phyloP scores from a whole-genome alignment of 148 eudicot genomes.

The Hydrangea macrophylla region DNA sequence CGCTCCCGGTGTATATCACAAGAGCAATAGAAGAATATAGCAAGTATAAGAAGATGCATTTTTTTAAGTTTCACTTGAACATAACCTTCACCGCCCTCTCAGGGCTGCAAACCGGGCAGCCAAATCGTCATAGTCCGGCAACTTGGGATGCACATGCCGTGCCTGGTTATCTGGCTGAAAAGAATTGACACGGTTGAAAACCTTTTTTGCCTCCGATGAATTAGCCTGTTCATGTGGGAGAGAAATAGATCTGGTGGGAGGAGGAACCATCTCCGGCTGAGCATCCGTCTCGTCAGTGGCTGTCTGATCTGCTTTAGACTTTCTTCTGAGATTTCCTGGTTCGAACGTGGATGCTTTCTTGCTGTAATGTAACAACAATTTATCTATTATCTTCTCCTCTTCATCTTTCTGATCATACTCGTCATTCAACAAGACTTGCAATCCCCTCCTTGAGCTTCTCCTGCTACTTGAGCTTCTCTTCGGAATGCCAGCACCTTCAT shows the following conservation, averaged over 20 bases:
- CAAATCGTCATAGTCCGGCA: conserved; percentile 93
- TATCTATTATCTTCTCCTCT: conserved; percentile 77
- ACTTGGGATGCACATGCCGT: conserved; percentile 88
- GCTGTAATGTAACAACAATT: conserved; percentile 76
- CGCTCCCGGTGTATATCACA: not conserved
- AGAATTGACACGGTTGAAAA: conserved; percentile 66
- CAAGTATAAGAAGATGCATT: not conserved
- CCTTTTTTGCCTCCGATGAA: conserved; percentile 48
- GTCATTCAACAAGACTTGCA: conserved; percentile 62
- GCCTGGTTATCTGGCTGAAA: conserved; percentile 75
- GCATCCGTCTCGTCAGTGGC: conserved; percentile 10
- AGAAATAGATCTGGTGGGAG: conserved; percentile 64
- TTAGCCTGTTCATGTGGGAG: conserved; percentile 53
- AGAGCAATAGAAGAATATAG: not conserved
- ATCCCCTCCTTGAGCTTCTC: conserved; percentile 72
- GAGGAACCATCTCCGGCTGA: conserved; percentile 26
- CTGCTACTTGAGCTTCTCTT: conserved; percentile 64
- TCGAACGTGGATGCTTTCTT: conserved; percentile 60
- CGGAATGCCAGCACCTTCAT: conserved; percentile 44
- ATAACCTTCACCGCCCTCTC: conserved; percentile 42
- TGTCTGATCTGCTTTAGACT: conserved; percentile 19
- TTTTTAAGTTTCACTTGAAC: conserved; percentile 3
- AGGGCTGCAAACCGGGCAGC: conserved; percentile 89
- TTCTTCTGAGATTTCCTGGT: conserved; percentile 41
- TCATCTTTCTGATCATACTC: conserved; percentile 53